Evolutionary conservation across 208 protist genomes (phyloP), one percentile per base, ranked within the genome.

Genomic region (Balamuthia mandrillaris): DNA sequence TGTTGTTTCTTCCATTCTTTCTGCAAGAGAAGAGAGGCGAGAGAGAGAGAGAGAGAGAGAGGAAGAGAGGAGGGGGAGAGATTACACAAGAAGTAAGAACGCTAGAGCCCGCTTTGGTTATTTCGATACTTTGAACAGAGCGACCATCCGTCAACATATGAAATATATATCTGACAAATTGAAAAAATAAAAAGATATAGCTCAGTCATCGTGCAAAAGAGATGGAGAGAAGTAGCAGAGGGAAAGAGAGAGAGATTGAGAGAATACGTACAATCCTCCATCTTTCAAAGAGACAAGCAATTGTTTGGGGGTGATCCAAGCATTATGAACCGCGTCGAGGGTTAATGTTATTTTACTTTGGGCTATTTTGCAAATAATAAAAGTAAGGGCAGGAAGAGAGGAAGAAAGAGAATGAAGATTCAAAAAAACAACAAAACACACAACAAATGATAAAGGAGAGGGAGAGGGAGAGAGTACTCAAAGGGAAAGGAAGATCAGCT

Each of bases 111-210:
- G 78, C 78, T 37, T 72, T 84, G 39, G 56, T 35, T n/a, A 84
- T 31, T n/a, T 84, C 35, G 27, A 84, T 84, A 14, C 70, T 58
- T 39, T 10, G 45, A 16, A 84, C 78, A 1, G 78, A 58, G 10
- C 78, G 78, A 7, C 78, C 78, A 31, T 84, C 78, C n/a, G 78
- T 58, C 33, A 84, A 21, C 27, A 84, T 42, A 14, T 84, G 56
- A 33, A 49, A 65, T 35, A 84, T 24, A n/a, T 61, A 81, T 61
- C 72, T 81, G 37, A 77, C 29, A 16, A 77, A 21, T 24, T 14
- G 54, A 24, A 27, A 33, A 49, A 9, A 21, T 18, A 24, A 45
- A 18, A 56, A 51, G 9, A 54, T 21, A 79, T 21, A 79, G 24
- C 6, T 0, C 4, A 21, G 68, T 5, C 6, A 78, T 21, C 14